Evolutionary conservation across 2,329 filamentous ascomycete genomes (phyloP).

Genomic region (Xylaria sp.): DNA sequence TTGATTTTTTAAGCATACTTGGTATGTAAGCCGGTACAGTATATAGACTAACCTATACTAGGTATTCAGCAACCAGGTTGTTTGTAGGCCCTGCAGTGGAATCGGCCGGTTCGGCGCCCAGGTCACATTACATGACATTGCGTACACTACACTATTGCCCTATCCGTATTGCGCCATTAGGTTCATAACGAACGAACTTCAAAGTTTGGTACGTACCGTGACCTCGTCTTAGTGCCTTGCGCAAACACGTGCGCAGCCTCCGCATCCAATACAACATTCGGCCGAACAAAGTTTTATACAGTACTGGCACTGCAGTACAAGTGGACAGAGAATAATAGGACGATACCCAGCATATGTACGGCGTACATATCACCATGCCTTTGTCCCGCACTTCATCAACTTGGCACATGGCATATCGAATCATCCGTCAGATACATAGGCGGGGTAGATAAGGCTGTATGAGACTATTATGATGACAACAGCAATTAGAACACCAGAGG

Average conservation of each 20-base stretch:
- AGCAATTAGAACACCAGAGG: background rate
- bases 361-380: conserved; percentile 7
- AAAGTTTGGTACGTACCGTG: background rate
- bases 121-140: conserved; percentile 13
- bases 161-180: conserved; percentile 17
- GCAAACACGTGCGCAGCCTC: conserved; percentile 26
- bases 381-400: conserved; percentile 16
- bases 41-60: background rate
- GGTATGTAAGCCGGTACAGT: background rate
- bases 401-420: conserved; percentile 8
- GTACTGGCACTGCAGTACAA: background rate
- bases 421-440: conserved; percentile 2
- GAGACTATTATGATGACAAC: background rate
- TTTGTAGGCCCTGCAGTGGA: conserved; percentile 30
- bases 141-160: background rate
- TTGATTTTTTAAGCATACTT: conserved; percentile 15
- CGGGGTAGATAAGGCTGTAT: conserved; percentile 29
- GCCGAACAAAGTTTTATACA: conserved; percentile 1
- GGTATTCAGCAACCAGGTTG: background rate
- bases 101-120: conserved; percentile 32
- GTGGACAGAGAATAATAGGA: background rate
- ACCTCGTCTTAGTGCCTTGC: conserved; percentile 5
- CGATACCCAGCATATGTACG: background rate
- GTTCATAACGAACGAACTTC: conserved; percentile 2
- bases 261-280: conserved; percentile 28